phyloP scores from a whole-genome alignment of 1,139 yeast genomes.

The Taphrina pruni region DNA sequence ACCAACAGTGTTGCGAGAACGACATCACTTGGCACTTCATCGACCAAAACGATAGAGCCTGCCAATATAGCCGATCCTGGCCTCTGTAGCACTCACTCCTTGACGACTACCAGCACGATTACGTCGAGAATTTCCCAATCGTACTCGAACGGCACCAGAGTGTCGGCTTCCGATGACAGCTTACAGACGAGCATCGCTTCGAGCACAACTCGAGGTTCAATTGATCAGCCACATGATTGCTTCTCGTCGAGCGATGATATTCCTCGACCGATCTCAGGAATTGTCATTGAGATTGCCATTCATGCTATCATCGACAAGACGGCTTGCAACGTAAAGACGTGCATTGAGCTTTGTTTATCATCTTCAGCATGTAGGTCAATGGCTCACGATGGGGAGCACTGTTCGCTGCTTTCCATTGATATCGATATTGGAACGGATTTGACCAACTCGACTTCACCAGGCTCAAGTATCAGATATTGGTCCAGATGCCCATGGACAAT shows the following conservation, averaged over 20 bases:
- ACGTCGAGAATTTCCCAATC: not conserved
- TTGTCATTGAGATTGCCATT: not conserved
- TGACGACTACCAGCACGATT: not conserved
- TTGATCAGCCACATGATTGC: not conserved
- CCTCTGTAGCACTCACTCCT: not conserved
- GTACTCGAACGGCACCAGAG: not conserved
- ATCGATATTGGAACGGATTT: not conserved
- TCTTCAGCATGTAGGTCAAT: conserved; percentile 8
- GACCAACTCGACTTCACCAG: not conserved
- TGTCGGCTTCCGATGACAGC: not conserved
- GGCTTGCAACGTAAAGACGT: not conserved
- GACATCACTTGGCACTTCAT: not conserved
- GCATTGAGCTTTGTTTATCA: conserved; percentile 11
- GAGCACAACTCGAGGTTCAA: not conserved
- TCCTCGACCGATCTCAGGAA: conserved; percentile 2
- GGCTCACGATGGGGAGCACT: not conserved
- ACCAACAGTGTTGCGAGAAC: not conserved
- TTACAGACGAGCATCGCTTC: not conserved
- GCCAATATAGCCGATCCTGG: not conserved
- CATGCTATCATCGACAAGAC: conserved; percentile 4
- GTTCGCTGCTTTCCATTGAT: conserved; percentile 7
- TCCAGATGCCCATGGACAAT: not conserved
- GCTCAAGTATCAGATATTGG: conserved; percentile 3
- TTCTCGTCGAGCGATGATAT: not conserved
- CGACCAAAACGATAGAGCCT: not conserved